A percentile compares a stretch with the other conserved stretches of the same genome.
Evolutionary conservation across 2,329 filamentous ascomycete genomes (phyloP).

Genomic region (Nemania bipapillata): DNA sequence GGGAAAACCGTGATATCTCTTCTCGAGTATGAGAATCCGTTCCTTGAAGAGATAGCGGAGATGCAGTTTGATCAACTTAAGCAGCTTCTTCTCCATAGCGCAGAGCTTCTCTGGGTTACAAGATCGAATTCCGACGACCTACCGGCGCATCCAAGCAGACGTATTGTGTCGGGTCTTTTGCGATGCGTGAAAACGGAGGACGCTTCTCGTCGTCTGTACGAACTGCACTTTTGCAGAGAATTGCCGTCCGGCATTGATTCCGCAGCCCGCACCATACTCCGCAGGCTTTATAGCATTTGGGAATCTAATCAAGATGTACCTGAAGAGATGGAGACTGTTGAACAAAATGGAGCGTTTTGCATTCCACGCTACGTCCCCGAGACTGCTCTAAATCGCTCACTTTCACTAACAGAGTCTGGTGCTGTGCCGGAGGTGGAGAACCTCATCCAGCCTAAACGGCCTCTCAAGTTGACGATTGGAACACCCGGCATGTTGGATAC

Average conservation of each 20-base stretch:
- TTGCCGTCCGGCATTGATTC: conserved; percentile 1
- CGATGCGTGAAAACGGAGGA: conserved; percentile 17
- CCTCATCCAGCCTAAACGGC: conserved; percentile 16
- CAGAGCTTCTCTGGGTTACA: conserved; percentile 23
- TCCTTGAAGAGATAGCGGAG: conserved; percentile 10
- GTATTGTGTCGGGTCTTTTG: conserved; percentile 17
- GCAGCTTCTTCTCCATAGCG: conserved; percentile 15
- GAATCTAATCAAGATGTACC: not conserved
- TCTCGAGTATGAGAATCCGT: conserved; percentile 19
- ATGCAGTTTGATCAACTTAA: conserved; percentile 17
- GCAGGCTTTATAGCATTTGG: conserved; percentile 16
- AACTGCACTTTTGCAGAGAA: conserved; percentile 20
- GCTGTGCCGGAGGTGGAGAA: conserved; percentile 8
- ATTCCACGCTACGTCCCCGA: conserved; percentile 19
- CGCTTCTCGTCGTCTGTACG: conserved; percentile 16
- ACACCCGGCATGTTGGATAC: conserved; percentile 21
- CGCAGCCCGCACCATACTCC: conserved; percentile 4
- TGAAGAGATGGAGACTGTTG: conserved; percentile 23
- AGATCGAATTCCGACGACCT: conserved; percentile 5
- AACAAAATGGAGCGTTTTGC: conserved; percentile 15
- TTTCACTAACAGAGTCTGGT: conserved; percentile 13
- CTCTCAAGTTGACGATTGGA: conserved; percentile 25
- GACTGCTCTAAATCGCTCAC: conserved; percentile 5
- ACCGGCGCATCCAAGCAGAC: conserved; percentile 11
- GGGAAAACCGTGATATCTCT: conserved; percentile 19